phyloP scores from a whole-genome alignment of 331 rosid species.

The Phaseolus coccineus region DNA sequence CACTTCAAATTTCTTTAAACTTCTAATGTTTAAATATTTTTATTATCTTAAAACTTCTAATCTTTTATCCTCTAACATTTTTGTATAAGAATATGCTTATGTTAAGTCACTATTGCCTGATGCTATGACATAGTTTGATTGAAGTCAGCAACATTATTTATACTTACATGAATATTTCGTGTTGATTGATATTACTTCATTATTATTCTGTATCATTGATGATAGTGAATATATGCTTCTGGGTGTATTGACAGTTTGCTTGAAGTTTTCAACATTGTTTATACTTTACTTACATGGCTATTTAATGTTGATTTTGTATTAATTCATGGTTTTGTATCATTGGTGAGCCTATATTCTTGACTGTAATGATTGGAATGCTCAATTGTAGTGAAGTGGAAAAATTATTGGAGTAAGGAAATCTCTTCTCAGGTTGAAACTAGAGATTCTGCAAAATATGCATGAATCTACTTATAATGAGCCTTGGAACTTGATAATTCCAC shows the following conservation, averaged over 20 bases:
- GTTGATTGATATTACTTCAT: conserved; percentile 8
- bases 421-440: conserved; percentile 11
- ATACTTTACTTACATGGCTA: not conserved
- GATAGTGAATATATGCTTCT: conserved; percentile 8
- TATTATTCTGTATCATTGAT: conserved; percentile 4
- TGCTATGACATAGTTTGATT: not conserved
- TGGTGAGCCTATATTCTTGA: not conserved
- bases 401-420: conserved; percentile 18
- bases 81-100: not conserved
- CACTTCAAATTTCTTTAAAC: conserved; percentile 17
- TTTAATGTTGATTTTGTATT: conserved; percentile 12
- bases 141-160: not conserved
- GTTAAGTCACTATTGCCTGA: not conserved
- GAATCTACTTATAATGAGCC: not conserved
- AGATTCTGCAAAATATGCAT: not conserved
- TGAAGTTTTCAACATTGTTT: conserved; percentile 6
- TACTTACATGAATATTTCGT: not conserved
- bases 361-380: not conserved
- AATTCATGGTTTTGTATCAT: conserved; percentile 4
- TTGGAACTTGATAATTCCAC: conserved; percentile 11
- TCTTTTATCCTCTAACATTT: conserved; percentile 1
- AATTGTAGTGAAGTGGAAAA: conserved; percentile 34
- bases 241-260: conserved; percentile 1
- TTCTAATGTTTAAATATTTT: not conserved
- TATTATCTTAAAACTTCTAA: conserved; percentile 7